Percentiles rank a stretch among this genome's conserved stretches.
Evolutionary conservation across 2,329 filamentous ascomycete genomes (phyloP).

Genomic region (Botrytis sinoallii): DNA sequence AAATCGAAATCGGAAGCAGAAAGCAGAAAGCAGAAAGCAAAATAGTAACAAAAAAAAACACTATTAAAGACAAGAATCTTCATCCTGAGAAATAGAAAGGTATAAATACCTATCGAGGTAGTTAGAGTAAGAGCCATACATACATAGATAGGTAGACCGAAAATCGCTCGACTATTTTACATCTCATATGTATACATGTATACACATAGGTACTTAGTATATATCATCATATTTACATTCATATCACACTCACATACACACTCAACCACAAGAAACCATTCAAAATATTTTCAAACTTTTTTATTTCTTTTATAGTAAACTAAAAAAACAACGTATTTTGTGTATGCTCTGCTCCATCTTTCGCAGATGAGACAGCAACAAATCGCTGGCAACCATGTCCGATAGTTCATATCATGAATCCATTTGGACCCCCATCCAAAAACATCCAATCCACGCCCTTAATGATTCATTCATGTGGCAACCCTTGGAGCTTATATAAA

Average conservation of each 20-base stretch:
- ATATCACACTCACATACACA: background rate
- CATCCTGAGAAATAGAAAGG: too few species aligned
- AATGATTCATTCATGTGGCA: background rate
- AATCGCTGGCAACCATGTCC: background rate
- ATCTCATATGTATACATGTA: too few species aligned
- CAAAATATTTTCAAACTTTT: background rate
- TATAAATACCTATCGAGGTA: too few species aligned
- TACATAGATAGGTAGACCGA: too few species aligned
- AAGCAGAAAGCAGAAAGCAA: too few species aligned
- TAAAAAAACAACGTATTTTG: background rate
- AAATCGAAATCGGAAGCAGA: too few species aligned
- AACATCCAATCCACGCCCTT: background rate
- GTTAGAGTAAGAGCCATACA: too few species aligned
- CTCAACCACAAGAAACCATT: background rate
- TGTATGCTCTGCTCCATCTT: fast-evolving
- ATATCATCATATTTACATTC: background rate
- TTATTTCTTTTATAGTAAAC: background rate
- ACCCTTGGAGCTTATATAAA: background rate
- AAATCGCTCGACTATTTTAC: too few species aligned
- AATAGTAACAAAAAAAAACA: too few species aligned
- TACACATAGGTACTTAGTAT: too few species aligned
- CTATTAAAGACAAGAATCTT: too few species aligned
- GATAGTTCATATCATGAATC: background rate
- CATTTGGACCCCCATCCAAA: background rate
- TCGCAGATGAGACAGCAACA: background rate